A percentile compares a stretch with the other conserved stretches of the same genome.
These are phyloP conservation scores for Withania somnifera DNA, from an alignment of 305 asterid genomes.

Conservation along the genomic window DNA sequence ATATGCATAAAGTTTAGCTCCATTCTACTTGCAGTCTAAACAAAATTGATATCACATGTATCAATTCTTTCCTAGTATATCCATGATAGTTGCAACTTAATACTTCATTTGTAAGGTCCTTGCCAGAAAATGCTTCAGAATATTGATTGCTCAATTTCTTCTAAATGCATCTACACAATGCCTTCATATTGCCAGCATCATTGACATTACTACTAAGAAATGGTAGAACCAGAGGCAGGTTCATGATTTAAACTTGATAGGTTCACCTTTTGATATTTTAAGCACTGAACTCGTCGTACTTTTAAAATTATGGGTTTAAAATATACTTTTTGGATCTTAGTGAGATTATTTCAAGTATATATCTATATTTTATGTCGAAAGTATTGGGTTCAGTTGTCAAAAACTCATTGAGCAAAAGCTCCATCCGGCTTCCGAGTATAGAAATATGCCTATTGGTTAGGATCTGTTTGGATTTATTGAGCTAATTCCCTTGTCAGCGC, in stretches of 20 bases:
- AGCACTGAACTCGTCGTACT: background rate
- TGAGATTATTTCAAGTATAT: background rate
- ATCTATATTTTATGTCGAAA: background rate
- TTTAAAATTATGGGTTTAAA: background rate
- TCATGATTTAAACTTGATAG: background rate
- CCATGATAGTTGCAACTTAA: background rate
- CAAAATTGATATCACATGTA: background rate
- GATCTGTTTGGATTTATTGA: constrained; percentile 49
- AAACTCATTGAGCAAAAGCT: background rate
- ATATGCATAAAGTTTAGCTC: background rate
- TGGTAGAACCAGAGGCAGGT: background rate
- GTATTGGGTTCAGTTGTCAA: background rate
- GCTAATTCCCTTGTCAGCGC: constrained; percentile 87
- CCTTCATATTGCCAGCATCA: background rate
- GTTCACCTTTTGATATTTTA: background rate
- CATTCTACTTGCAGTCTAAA: background rate
- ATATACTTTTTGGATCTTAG: background rate
- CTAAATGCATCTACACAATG: background rate
- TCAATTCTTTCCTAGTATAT: background rate
- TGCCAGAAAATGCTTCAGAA: background rate
- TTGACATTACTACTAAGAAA: background rate
- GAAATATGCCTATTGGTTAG: constrained; percentile 8
- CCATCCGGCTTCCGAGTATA: background rate
- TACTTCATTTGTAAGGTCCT: background rate
- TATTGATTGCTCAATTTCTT: too few relatives aligned